Percentiles rank a stretch among this genome's conserved stretches.
Conservation (phyloP, 1,139 yeast species). For the Candida smagusa region DNA sequence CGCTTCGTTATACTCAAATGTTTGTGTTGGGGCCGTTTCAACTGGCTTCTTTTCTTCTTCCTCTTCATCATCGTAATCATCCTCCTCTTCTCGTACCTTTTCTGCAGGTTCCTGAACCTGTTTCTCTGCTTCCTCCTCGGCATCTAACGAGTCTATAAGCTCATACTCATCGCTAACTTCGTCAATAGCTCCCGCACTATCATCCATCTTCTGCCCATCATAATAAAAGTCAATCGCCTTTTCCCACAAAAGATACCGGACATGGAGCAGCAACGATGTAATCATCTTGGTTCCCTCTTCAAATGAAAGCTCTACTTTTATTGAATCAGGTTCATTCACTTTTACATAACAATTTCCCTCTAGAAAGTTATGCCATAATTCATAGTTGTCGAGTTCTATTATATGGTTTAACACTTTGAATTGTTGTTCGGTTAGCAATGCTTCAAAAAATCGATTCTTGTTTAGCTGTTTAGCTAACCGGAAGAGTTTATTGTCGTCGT, state of each 20-base stretch:
- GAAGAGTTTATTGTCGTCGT: constrained; percentile 40
- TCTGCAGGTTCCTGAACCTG: constrained; percentile 17
- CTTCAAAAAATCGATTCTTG: constrained; percentile 48
- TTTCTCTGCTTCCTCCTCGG: constrained; percentile 15
- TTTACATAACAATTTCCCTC: constrained; percentile 48
- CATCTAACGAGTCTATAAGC: constrained; percentile 33
- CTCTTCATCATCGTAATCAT: constrained; percentile 40
- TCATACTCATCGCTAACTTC: constrained; percentile 39
- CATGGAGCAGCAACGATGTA: constrained; percentile 56
- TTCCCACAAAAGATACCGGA: constrained; percentile 71
- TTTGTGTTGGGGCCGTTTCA: constrained; percentile 10
- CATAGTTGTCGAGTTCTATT: constrained; percentile 24
- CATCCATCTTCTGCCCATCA: constrained; percentile 26
- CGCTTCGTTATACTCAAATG: constrained; percentile 19
- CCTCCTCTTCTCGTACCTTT: constrained; percentile 34
- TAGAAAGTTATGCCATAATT: constrained; percentile 52
- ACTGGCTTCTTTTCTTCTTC: constrained; percentile 18
- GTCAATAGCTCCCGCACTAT: constrained; percentile 24
- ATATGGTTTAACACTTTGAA: constrained; percentile 49
- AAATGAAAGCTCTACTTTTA: constrained; percentile 26
- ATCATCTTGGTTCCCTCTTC: constrained; percentile 51
- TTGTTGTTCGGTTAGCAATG: constrained; percentile 63
- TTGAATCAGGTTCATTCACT: constrained; percentile 17
- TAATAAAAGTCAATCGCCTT: constrained; percentile 62
- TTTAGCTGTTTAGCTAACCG: constrained; percentile 49